Base-by-base conservation (phyloP, 2,329 filamentous ascomycete species). In the Talaromyces sp. region DNA sequence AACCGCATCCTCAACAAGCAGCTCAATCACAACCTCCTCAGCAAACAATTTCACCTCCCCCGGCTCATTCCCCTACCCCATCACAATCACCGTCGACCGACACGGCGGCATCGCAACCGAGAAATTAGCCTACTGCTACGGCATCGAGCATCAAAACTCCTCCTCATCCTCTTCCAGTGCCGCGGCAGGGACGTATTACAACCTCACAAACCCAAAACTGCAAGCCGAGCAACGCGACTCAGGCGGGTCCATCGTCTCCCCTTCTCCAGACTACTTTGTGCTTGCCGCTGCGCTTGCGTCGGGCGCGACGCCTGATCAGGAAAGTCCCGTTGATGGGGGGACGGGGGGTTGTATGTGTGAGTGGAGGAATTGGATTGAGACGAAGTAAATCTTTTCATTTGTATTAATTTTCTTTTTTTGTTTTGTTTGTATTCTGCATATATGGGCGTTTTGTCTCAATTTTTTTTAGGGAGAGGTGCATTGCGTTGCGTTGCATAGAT, bases 81-180 rank as follows among this genome's bases (percentile, higher is more conserved):
- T 88, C 1, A 87, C 84, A 0, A 79, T 89, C 47, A 85, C 83
- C 0, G 66, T 88, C 2, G 87, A 89, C 70, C 80, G 87, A 2
- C 86, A 89, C 69, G 86, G 86, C 11, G 86, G 87, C 1, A 74
- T 80, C 10, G 74, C 80, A 0, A 76, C 76, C 31, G 75, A 82
- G 67, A 89, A 88, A 73, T 82, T 85, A 66, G 77, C 87, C 0
- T 89, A 87, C 70, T 89, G 86, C 77, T 88, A 88, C 70, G 80
- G 79, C 1, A 73, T 89, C 66, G 81, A 86, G 68, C 75, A 76
- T 24, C 73, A 80, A 14, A 78, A 80, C 5, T 59, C 56, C 2
- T 13, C 37, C 6, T 16, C 47, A 14, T 24, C 45, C 13, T 76
- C 87, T 0, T 88, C 86, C 70, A 9, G 10, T 14, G 45, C 10